These are phyloP conservation scores for Brassica juncea DNA, from an alignment of 345 rosid genomes.

Conservation along the genomic window DNA sequence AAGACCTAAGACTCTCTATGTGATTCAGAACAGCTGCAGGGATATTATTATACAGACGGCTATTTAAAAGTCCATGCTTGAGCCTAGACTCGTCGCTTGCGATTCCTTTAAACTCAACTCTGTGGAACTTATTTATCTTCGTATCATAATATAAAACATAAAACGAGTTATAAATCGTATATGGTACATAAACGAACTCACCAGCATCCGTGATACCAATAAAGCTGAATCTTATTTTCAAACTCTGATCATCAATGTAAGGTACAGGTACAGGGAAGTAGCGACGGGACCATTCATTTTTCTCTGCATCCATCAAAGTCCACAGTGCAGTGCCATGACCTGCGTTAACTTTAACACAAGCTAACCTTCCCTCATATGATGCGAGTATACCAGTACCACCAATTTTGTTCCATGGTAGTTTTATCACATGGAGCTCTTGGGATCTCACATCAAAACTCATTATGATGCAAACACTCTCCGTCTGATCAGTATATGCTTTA, in stretches of 20 bases:
- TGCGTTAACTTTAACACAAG: not conserved
- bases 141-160: not conserved
- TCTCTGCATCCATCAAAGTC: not conserved
- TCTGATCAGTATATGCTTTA: not conserved
- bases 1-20: too few relatives aligned
- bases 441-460: conserved; percentile 6
- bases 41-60: too few relatives aligned
- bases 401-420: not conserved
- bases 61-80: too few relatives aligned
- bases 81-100: too few relatives aligned
- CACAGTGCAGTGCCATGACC: not conserved
- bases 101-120: too few relatives aligned
- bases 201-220: conserved; percentile 1
- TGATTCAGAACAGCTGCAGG: too few relatives aligned
- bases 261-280: not conserved
- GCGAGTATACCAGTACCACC: not conserved
- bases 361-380: not conserved
- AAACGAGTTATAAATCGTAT: not conserved
- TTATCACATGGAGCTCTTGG: not conserved
- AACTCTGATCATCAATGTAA: not conserved
- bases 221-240: not conserved
- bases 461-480: not conserved
- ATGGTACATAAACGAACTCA: conserved; percentile 4
- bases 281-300: not conserved
- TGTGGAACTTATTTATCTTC: not conserved